Conservation (phyloP, 2,329 filamentous ascomycete species). For the Rutstroemia sp. region DNA sequence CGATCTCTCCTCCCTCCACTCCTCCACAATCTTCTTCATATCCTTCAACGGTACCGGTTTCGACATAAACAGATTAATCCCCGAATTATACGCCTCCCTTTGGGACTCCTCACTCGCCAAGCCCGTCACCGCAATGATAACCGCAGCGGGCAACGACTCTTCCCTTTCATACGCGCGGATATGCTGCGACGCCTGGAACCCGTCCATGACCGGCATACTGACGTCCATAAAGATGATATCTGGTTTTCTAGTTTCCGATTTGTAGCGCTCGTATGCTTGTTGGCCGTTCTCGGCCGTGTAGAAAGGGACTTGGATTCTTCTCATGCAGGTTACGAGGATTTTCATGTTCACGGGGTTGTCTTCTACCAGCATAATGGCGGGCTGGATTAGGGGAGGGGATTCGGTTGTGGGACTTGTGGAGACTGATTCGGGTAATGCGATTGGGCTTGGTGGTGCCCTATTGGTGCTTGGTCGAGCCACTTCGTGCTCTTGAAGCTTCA, state of each 20-base stretch:
- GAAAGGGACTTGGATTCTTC: conserved; percentile 17
- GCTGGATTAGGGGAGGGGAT: too few species aligned
- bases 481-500: too few species aligned
- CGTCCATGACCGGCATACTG: conserved; percentile 47
- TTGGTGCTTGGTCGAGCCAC: not conserved
- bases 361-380: conserved; percentile 24
- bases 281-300: conserved; percentile 19
- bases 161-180: conserved; percentile 8
- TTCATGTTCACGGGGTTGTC: conserved; percentile 33
- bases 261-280: conserved; percentile 6
- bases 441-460: not conserved
- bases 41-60: conserved; percentile 34
- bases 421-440: not conserved
- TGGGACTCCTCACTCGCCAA: conserved; percentile 39
- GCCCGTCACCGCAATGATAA: conserved; percentile 43
- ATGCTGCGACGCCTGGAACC: conserved; percentile 23
- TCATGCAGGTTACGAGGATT: conserved; percentile 16
- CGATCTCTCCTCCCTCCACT: not conserved
- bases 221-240: conserved; percentile 43
- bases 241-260: not conserved
- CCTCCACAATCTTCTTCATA: not conserved
- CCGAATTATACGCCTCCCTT: conserved; percentile 40
- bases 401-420: not conserved
- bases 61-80: conserved; percentile 44
- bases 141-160: conserved; percentile 22